A percentile compares a stretch with the other conserved stretches of the same genome.
These are phyloP conservation scores for Leishmania major DNA, from an alignment of 208 protist genomes.

Conservation along the genomic window DNA sequence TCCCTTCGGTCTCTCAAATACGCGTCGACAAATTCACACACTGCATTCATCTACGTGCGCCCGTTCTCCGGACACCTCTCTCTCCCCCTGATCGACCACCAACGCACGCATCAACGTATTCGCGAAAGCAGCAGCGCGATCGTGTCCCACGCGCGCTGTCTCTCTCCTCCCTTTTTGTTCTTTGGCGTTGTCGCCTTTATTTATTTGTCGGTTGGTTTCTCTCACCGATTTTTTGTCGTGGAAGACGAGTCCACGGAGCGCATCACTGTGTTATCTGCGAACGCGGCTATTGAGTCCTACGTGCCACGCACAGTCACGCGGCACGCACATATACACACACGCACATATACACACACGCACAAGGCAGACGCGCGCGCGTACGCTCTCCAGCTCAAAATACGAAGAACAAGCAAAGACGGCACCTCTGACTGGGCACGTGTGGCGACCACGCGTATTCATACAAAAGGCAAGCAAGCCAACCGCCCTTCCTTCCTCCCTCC, in stretches of 20 bases:
- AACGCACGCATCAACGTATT: not conserved
- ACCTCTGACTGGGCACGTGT: not conserved
- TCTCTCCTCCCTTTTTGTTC: not conserved
- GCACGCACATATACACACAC: not conserved
- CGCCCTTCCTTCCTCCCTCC: not conserved
- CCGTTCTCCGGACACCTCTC: not conserved
- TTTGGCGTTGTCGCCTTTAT: not conserved
- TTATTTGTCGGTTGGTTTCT: not conserved
- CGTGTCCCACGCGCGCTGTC: not conserved
- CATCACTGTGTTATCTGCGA: not conserved
- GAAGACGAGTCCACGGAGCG: not conserved
- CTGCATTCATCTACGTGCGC: conserved; percentile 1
- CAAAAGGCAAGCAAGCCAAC: not conserved
- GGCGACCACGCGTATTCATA: not conserved
- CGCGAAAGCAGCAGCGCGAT: not conserved
- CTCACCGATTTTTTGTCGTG: not conserved
- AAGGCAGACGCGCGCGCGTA: not conserved
- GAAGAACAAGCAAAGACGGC: not conserved
- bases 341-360: not conserved
- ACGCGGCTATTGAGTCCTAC: not conserved
- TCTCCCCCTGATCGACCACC: not conserved
- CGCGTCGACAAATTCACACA: not conserved
- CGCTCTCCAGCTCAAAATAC: not conserved
- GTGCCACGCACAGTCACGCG: not conserved
- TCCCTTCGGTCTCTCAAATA: not conserved